Base-by-base conservation (phyloP, 176 grass and related monocot genomes). In the Calamus simplicifolius region DNA sequence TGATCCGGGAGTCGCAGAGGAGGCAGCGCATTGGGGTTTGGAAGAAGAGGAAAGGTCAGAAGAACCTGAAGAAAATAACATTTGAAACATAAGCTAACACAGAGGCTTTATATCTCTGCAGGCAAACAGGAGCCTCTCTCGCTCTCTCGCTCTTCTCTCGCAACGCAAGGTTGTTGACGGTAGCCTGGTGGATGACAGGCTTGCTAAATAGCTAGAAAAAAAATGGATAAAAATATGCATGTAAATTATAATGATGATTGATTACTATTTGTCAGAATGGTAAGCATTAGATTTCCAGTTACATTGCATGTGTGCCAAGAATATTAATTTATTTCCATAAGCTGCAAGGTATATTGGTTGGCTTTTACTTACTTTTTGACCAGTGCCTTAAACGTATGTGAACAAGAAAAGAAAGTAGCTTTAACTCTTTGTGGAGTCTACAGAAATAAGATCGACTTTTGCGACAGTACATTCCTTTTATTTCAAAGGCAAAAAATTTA, bases 1-100 rank as follows among this genome's bases (percentile, higher is more conserved):
- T 54, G 57, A 43, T 62, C 25, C 25, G 57, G 27, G 49, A 38
- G 57, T 49, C 59, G 15, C 56, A 59, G 38, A 15, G 26, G 38
- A 25, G 43, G 56, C 68, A 67, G 48, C 72, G 73, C 67, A 50
- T 82, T 77, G 79, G 79, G 67, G 67, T 67, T 82, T 67, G 73
- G 51, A 77, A 35, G 52, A n/a, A 70, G 29, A 71, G 73, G 29
- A 72, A 59, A 72, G 58, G 70, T 80, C 56, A 74, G 69, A 69
- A 67, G 49, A 69, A 62, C 56, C 49, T 29, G 56, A 69, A 50
- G 15, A 29, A 21, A 61, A 13, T 58, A 49, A 13, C 57, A 70
- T 16, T 48, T 17, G 16, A 21, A 48, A 2, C 18, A 21, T 16
- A 10, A 23, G 18, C 16, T 43, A 57, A 13, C 35, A 43, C 2